A percentile compares a stretch with the other conserved stretches of the same genome.
phyloP scores from a whole-genome alignment of 768 basidiomycete species.

The Pholiota conissans region DNA sequence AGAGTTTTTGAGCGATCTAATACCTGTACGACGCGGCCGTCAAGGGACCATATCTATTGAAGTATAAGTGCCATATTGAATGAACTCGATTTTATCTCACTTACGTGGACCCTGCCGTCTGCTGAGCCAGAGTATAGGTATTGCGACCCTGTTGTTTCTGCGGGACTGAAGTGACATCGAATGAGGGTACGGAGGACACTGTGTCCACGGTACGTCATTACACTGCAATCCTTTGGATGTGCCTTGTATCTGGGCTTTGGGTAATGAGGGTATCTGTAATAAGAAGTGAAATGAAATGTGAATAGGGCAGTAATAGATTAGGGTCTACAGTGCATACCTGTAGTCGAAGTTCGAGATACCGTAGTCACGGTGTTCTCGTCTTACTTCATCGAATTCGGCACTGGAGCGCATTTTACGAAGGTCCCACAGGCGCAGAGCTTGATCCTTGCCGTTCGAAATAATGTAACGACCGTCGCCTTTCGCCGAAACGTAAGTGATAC shows the following conservation, averaged over 20 bases:
- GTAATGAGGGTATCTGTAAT: constrained; percentile 61
- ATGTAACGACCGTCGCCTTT: constrained; percentile 97
- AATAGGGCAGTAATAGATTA: background rate
- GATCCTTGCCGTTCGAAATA: constrained; percentile 96
- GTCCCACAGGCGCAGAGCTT: constrained; percentile 90
- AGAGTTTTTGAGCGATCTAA: constrained; percentile 77
- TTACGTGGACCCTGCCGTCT: constrained; percentile 82
- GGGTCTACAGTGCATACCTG: constrained; percentile 47
- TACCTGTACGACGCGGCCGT: constrained; percentile 81
- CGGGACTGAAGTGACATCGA: constrained; percentile 94
- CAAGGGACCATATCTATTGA: constrained; percentile 90
- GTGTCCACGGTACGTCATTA: constrained; percentile 96
- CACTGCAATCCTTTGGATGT: constrained; percentile 89
- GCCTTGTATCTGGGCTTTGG: constrained; percentile 58
- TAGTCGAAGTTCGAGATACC: constrained; percentile 75
- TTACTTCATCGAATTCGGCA: constrained; percentile 60
- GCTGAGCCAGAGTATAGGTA: constrained; percentile 95
- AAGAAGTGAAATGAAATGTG: background rate
- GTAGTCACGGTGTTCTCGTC: constrained; percentile 43
- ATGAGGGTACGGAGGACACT: constrained; percentile 89
- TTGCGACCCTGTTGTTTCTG: constrained; percentile 86
- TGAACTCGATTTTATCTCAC: background rate
- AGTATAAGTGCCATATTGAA: constrained; percentile 1
- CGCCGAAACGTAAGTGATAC: constrained; percentile 91
- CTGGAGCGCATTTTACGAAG: constrained; percentile 87